A percentile compares a stretch with the other conserved stretches of the same genome.
phyloP scores from a whole-genome alignment of 2,329 filamentous ascomycete genomes.

The Aspergillus udagawae region DNA sequence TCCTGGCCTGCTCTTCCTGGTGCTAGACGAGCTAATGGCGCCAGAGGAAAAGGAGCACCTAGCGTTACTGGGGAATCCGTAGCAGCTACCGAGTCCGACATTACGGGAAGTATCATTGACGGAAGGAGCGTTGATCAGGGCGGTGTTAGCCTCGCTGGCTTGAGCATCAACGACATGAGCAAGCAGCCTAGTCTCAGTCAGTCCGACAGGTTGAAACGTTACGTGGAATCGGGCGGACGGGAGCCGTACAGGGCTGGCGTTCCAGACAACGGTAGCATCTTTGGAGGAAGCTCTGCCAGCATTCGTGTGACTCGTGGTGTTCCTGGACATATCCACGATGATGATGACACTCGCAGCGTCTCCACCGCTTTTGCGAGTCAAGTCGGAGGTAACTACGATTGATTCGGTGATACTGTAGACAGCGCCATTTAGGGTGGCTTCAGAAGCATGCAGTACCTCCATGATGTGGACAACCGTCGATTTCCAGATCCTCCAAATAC shows the following conservation, averaged over 20 bases:
- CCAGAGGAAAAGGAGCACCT: conserved; percentile 63
- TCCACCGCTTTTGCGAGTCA: conserved; percentile 97
- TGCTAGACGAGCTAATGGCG: conserved; percentile 60
- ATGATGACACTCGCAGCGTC: conserved; percentile 94
- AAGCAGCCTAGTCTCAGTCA: conserved; percentile 72
- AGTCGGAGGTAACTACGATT: conserved; percentile 66
- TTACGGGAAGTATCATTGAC: conserved; percentile 71
- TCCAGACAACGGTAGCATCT: conserved; percentile 61
- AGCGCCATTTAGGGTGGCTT: conserved; percentile 12
- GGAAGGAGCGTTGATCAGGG: conserved; percentile 71
- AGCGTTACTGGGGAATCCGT: conserved; percentile 90
- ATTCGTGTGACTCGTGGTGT: conserved; percentile 46
- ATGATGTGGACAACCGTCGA: conserved; percentile 9
- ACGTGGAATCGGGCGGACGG: conserved; percentile 80
- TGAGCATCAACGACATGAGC: conserved; percentile 68
- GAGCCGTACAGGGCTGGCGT: conserved; percentile 49
- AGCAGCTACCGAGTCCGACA: conserved; percentile 85
- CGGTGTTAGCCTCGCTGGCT: conserved; percentile 81
- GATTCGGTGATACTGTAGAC: conserved; percentile 29
- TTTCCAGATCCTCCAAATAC: conserved; percentile 11
- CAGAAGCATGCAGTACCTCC: conserved; percentile 11
- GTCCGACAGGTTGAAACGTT: conserved; percentile 88
- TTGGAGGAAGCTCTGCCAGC: conserved; percentile 55
- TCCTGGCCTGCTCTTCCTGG: conserved; percentile 81
- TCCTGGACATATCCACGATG: conserved; percentile 49